Percentiles rank a stretch among this genome's conserved stretches.
Conservation (phyloP, 2,329 filamentous ascomycete genomes). For the Albophoma yamanashiensis region DNA sequence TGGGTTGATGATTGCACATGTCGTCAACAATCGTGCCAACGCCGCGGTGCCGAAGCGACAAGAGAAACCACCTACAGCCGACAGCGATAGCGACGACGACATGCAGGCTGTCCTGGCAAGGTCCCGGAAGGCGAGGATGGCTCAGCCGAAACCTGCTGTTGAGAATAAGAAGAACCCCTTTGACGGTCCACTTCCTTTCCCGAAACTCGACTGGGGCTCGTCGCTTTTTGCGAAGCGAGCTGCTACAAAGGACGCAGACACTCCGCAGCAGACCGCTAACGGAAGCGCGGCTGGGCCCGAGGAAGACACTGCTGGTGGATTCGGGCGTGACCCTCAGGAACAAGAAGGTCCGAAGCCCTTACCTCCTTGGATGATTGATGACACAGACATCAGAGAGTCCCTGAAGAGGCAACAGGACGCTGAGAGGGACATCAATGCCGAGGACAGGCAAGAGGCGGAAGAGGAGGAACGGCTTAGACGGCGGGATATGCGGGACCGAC, state of each 20-base stretch:
- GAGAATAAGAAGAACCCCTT: conserved; percentile 53
- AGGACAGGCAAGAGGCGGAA: conserved; percentile 45
- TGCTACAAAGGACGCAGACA: conserved; percentile 9
- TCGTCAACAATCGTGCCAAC: conserved; percentile 64
- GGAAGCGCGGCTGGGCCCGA: conserved; percentile 20
- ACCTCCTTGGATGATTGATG: conserved; percentile 63
- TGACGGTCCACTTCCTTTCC: conserved; percentile 79
- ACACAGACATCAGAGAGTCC: conserved; percentile 55
- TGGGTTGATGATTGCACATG: conserved; percentile 56
- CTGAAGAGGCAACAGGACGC: conserved; percentile 46
- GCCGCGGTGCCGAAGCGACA: conserved; percentile 40
- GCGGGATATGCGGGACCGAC: conserved; percentile 31
- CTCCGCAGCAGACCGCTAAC: conserved; percentile 12
- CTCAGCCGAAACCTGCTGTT: conserved; percentile 24
- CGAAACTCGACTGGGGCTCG: conserved; percentile 65
- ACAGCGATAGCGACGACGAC: conserved; percentile 72
- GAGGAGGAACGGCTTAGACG: conserved; percentile 41
- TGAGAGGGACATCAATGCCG: conserved; percentile 52
- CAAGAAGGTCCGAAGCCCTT: conserved; percentile 45
- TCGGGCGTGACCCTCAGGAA: conserved; percentile 40
- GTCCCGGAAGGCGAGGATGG: conserved; percentile 50
- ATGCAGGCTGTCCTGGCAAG: conserved; percentile 65
- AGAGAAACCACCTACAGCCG: conserved; percentile 9
- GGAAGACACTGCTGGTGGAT: conserved; percentile 52
- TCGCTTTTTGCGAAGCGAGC: conserved; percentile 40